A percentile compares a stretch with the other conserved stretches of the same genome.
Conservation (phyloP, 352 stramenopile genomes). For the Globisporangium radiosum region DNA sequence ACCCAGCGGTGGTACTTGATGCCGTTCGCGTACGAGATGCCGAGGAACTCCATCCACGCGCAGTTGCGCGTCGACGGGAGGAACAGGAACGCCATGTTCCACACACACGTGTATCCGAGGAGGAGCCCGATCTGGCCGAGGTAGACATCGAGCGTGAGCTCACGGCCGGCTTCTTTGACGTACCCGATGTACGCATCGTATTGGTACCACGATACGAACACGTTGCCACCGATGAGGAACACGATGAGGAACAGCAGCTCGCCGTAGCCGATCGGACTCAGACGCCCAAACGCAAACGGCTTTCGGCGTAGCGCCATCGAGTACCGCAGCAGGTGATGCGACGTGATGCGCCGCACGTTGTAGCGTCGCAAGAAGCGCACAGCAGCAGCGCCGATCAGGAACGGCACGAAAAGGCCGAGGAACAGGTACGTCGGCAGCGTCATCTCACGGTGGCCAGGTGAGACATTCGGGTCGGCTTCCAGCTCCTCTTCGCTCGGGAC, state of each 20-base stretch:
- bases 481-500: too few species aligned
- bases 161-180: not conserved
- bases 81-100: slow-evolving; percentile 33
- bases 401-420: slow-evolving; percentile 10
- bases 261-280: slow-evolving; percentile 13
- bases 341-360: slow-evolving; percentile 19
- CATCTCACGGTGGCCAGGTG: slow-evolving; percentile 17
- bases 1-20: slow-evolving; percentile 40
- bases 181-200: slow-evolving; percentile 12
- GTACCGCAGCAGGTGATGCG: slow-evolving; percentile 4
- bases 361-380: slow-evolving; percentile 9
- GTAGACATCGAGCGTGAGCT: slow-evolving; percentile 6
- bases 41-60: slow-evolving; percentile 31
- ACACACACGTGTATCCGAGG: slow-evolving; percentile 23
- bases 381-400: slow-evolving; percentile 2
- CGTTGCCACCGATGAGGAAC: slow-evolving; percentile 18
- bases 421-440: slow-evolving; percentile 18
- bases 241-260: slow-evolving; percentile 18
- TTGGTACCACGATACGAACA: slow-evolving; percentile 13
- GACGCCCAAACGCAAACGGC: slow-evolving; percentile 6
- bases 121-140: slow-evolving; percentile 10
- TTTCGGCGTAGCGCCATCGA: slow-evolving; percentile 18
- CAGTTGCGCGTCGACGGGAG: slow-evolving; percentile 26
- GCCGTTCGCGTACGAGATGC: slow-evolving; percentile 28
- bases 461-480: not conserved